Evolutionary conservation across 768 basidiomycete genomes (phyloP).

Genomic region (Neoboletus brunneissimus): DNA sequence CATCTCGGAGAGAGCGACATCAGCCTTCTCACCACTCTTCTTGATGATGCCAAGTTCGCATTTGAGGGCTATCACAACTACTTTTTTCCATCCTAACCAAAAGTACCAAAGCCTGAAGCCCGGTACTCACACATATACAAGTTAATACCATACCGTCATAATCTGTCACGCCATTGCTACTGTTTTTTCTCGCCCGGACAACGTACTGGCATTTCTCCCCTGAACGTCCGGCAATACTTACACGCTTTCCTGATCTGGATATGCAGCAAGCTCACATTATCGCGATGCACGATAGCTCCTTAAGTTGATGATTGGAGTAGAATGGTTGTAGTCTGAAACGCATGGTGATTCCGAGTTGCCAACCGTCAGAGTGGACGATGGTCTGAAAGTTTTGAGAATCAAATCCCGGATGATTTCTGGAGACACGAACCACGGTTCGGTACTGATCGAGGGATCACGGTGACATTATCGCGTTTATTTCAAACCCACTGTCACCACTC

Average conservation of each 20-base stretch:
- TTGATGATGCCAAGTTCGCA: constrained; percentile 18
- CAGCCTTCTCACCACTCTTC: constrained; percentile 13
- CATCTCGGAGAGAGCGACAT: constrained; percentile 8
- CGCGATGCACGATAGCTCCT: background rate
- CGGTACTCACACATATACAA: background rate
- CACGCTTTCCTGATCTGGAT: too few relatives aligned
- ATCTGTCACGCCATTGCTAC: background rate
- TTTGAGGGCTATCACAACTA: constrained; percentile 18
- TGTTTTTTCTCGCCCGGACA: background rate
- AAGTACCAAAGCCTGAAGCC: background rate
- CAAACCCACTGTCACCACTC: background rate
- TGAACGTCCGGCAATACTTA: background rate
- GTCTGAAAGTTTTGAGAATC: too few relatives aligned
- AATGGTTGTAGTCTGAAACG: background rate
- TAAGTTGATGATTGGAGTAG: background rate
- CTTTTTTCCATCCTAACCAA: background rate
- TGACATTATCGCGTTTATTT: background rate
- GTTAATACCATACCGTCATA: background rate
- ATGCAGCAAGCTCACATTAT: too few relatives aligned
- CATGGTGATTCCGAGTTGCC: background rate
- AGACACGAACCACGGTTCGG: too few relatives aligned
- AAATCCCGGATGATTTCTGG: background rate
- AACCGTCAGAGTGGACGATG: background rate
- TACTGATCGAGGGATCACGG: too few relatives aligned
- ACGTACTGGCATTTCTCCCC: background rate